phyloP scores from a whole-genome alignment of 225 moss, liverwort and hornwort genomes.

The Physcomitrellopsis africana region DNA sequence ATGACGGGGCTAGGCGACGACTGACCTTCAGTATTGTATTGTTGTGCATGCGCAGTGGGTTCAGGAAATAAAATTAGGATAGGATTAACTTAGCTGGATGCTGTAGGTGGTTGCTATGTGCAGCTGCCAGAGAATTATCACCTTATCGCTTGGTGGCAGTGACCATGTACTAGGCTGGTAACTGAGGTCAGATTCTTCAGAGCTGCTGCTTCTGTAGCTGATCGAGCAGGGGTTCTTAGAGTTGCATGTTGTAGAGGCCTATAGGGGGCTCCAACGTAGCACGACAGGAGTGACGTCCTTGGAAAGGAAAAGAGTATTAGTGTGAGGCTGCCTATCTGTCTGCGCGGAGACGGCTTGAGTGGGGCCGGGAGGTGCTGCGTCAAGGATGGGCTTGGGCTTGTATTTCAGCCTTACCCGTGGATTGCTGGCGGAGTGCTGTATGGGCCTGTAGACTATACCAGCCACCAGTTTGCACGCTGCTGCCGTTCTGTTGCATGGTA shows the following conservation, averaged over 20 bases:
- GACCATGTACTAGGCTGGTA: too few relatives aligned
- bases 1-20: too few relatives aligned
- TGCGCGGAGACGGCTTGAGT: neutral
- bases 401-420: conserved; percentile 6
- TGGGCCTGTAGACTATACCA: conserved; percentile 24
- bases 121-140: too few relatives aligned
- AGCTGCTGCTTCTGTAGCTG: neutral
- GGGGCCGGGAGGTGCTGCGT: conserved; percentile 10
- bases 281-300: neutral
- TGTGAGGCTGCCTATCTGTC: neutral
- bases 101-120: too few relatives aligned
- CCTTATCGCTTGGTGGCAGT: too few relatives aligned
- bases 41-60: too few relatives aligned
- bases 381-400: conserved; percentile 15
- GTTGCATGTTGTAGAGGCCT: neutral
- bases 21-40: too few relatives aligned
- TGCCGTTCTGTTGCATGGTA: neutral
- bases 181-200: too few relatives aligned
- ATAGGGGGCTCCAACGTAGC: neutral
- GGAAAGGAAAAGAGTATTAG: neutral
- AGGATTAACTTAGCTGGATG: too few relatives aligned
- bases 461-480: neutral
- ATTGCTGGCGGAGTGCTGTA: conserved; percentile 26
- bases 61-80: too few relatives aligned
- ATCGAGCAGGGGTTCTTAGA: neutral